These are phyloP conservation scores for Wickerhamiella australiensis DNA, from an alignment of 805 yeast genomes.

Conservation along the genomic window DNA sequence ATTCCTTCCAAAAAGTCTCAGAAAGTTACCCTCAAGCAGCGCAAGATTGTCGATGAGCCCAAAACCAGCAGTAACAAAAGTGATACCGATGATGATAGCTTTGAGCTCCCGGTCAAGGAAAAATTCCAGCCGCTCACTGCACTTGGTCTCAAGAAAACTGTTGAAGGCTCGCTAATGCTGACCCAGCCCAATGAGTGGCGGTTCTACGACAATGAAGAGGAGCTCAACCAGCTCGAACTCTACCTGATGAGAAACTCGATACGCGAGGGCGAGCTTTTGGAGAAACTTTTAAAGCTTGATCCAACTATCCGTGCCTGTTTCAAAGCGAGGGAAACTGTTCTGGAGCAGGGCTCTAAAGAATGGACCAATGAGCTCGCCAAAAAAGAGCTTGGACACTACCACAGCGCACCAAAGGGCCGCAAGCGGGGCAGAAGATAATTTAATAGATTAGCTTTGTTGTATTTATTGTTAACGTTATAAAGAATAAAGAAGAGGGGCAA, in stretches of 20 bases:
- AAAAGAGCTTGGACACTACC: constrained; percentile 9
- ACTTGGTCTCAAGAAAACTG: constrained; percentile 13
- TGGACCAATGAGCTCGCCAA: constrained; percentile 14
- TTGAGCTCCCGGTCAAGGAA: not conserved
- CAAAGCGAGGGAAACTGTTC: constrained; percentile 8
- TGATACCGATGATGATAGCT: constrained; percentile 2
- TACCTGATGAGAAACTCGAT: constrained; percentile 13
- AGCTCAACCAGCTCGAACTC: constrained; percentile 14
- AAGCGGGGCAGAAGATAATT: constrained; percentile 7
- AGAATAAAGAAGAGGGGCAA: not conserved
- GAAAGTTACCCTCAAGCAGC: not conserved
- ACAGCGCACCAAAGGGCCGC: constrained; percentile 4
- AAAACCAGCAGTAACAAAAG: not conserved
- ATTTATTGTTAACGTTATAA: constrained; percentile 2
- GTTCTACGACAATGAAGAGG: constrained; percentile 19
- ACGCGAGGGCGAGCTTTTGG: constrained; percentile 17
- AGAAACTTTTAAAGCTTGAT: constrained; percentile 7
- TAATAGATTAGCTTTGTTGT: not conserved
- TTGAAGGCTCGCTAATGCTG: constrained; percentile 13
- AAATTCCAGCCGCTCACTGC: constrained; percentile 3
- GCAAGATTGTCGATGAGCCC: not conserved
- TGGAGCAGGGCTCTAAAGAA: not conserved
- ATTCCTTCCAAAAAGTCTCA: not conserved
- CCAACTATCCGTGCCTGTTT: constrained; percentile 8
- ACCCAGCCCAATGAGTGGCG: constrained; percentile 20